Conservation (phyloP, 2,329 filamentous ascomycete species). For the Thielaviopsis cerberus region DNA sequence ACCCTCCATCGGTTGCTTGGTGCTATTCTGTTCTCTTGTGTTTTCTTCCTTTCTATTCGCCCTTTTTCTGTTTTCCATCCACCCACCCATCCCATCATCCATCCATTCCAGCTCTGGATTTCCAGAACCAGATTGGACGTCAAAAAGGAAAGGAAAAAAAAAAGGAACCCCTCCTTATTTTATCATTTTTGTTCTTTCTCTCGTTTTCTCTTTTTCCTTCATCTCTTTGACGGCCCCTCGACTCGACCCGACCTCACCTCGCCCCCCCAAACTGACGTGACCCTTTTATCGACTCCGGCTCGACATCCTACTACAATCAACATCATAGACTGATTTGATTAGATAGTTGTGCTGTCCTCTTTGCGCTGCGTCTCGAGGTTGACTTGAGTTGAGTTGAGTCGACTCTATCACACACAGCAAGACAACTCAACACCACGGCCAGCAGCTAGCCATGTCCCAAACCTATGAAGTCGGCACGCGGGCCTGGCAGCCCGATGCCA, state of each 20-base stretch:
- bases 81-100: not conserved
- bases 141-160: not conserved
- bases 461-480: conserved; percentile 90
- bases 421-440: not conserved
- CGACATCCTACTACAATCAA: not conserved
- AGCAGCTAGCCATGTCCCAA: conserved; percentile 49
- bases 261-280: too few relatives aligned
- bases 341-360: conserved; percentile 10
- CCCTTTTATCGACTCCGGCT: not conserved
- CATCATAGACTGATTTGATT: not conserved
- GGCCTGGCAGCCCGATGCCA: conserved; percentile 93
- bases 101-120: conserved; percentile 3
- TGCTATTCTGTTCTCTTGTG: not conserved
- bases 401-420: not conserved
- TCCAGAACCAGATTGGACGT: conserved; percentile 7
- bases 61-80: conserved; percentile 1
- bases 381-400: not conserved
- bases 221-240: not conserved
- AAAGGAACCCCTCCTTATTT: not conserved
- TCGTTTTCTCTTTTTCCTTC: conserved; percentile 9
- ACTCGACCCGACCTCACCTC: too few relatives aligned
- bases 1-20: too few relatives aligned
- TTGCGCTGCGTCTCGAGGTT: conserved; percentile 1
- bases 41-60: conserved; percentile 1
- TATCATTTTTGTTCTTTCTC: conserved; percentile 1